Base-by-base conservation (phyloP, 805 yeast species). In the Wickerhamiella bombiphila region DNA sequence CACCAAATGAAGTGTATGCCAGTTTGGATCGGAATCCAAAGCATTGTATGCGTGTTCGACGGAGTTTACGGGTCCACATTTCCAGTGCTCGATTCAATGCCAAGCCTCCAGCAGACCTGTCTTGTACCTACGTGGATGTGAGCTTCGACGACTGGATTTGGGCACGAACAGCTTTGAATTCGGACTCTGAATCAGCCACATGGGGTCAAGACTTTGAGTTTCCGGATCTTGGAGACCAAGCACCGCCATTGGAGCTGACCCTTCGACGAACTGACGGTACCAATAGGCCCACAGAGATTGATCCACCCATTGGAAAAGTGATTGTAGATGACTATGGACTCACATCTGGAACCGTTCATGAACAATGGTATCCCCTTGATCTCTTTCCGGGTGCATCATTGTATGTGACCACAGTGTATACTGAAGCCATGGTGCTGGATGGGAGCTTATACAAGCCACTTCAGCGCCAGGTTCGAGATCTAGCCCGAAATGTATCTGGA, bases 201-300 rank as follows among this genome's bases (percentile, higher is more conserved):
- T 86, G 94, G 91, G 72, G 85, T 51, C 94, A 86, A 50, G 71
- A 66, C 32, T 79, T 80, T 51, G 59, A 67, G 2, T 59, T 72
- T 74, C 2, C 70, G 65, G 49, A 65, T 63, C 52, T 63, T 73
- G 45, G 70, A 62, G 45, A 64, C 72, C 13, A 56, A 62, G 34
- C 61, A 72, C 39, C 74, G 61, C 48, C 52, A 50, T 33, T 55
- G 52, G 41, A 36, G 25, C 34, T 46, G 11, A 33, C 22, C 1
- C 36, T 49, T 5, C 39, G 39, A 14, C 37, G 36, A 22, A 40
- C 52, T 14, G 35, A 36, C 21, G 38, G 39, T 9, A 35, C 43
- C 16, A 29, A 32, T 2, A 26, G 19, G 9, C 48, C 42, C 9
- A 17, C 34, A 4, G 35, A 20, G 3, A 16, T 38, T 13, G 46